Conservation (phyloP, 495 filamentous ascomycete genomes). For the Aspergillus mulundensis region DNA sequence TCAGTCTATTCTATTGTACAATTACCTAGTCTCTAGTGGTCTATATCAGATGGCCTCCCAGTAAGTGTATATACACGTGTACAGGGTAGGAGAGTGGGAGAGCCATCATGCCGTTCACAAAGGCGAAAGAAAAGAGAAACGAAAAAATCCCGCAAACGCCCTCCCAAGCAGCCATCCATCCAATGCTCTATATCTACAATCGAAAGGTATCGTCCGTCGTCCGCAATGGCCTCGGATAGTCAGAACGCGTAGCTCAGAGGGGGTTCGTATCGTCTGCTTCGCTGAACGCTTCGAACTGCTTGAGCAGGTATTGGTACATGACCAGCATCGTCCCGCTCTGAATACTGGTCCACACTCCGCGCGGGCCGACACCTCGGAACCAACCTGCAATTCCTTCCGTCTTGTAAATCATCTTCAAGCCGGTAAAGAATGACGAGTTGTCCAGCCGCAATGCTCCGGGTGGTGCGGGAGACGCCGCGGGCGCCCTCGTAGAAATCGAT, state of each 20-base stretch:
- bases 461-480: constrained; percentile 70
- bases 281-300: constrained; percentile 59
- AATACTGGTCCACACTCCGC: constrained; percentile 95
- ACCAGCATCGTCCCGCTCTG: constrained; percentile 97
- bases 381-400: constrained; percentile 84
- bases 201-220: background rate
- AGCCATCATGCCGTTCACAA: constrained; percentile 8
- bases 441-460: constrained; percentile 73
- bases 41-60: background rate
- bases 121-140: constrained; percentile 9
- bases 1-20: constrained; percentile 8
- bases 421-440: constrained; percentile 83
- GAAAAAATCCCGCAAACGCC: constrained; percentile 25
- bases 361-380: constrained; percentile 92
- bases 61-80: constrained; percentile 10
- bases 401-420: constrained; percentile 79
- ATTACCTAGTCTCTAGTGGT: constrained; percentile 2
- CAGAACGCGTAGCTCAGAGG: constrained; percentile 18
- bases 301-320: constrained; percentile 83
- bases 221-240: background rate
- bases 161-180: constrained; percentile 20
- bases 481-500: constrained; percentile 79
- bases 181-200: constrained; percentile 13
- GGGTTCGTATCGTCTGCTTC: constrained; percentile 23
- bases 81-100: constrained; percentile 1